Conservation (phyloP, 1,284 basidiomycete species). For the Cystobasidiaceae sp. region DNA sequence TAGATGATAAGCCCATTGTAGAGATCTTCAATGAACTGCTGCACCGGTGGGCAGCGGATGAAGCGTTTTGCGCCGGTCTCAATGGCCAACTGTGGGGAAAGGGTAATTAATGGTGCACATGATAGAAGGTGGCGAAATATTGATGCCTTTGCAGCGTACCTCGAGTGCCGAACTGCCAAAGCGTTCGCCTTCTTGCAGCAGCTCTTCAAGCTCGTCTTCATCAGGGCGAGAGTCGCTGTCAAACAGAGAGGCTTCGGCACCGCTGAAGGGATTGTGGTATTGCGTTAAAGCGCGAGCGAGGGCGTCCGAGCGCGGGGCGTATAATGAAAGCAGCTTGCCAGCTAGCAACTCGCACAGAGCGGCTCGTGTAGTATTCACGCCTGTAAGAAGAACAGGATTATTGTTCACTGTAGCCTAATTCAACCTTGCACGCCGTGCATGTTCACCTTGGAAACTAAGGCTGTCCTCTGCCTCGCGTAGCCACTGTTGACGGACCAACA, state of each 20-base stretch:
- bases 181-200: constrained; percentile 32
- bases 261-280: constrained; percentile 65
- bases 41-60: constrained; percentile 36
- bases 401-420: neutral
- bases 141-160: constrained; percentile 22
- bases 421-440: neutral
- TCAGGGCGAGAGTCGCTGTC: constrained; percentile 28
- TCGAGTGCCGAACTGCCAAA: constrained; percentile 37
- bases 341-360: constrained; percentile 41
- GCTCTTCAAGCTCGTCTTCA: constrained; percentile 26
- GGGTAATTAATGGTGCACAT: neutral
- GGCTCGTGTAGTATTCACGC: constrained; percentile 37
- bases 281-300: constrained; percentile 65
- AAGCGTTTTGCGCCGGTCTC: constrained; percentile 37
- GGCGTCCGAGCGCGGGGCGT: constrained; percentile 23
- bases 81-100: constrained; percentile 9
- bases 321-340: constrained; percentile 33
- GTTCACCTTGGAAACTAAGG: constrained; percentile 34
- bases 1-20: constrained; percentile 38
- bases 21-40: constrained; percentile 37
- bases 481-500: constrained; percentile 37
- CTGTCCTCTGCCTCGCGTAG: constrained; percentile 34
- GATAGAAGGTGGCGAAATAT: neutral
- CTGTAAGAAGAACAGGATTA: neutral
- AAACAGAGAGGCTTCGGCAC: constrained; percentile 48